Base-by-base conservation (phyloP, 805 yeast species). In the Monosporozyma siamensis region DNA sequence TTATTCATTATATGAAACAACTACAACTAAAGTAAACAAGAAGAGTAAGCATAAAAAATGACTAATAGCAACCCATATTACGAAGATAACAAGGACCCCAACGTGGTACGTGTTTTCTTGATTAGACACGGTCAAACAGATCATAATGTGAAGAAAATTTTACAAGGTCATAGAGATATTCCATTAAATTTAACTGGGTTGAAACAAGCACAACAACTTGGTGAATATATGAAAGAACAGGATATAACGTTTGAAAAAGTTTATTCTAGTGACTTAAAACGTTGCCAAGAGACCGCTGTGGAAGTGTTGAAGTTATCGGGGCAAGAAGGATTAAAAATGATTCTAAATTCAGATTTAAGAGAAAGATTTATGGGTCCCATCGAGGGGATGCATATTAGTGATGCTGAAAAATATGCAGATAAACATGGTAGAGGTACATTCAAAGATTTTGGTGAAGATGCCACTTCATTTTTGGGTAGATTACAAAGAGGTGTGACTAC, bases 121-220 rank as follows among this genome's bases (percentile, higher is more conserved):
- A 75, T 86, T 4, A 74, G 95, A 53, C 95, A 86, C 53, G 95
- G 95, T 1, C 92, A 82, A 58, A 86, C 95, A 0, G 78, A 78
- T 44, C 79, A 80, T 60, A 86, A 86, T 56, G 69, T 70, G 30
- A 56, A 71, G 41, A 80, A 77, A 61, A 80, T 82, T 39, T 61
- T 86, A 30, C 95, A 86, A 61, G 95, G 95, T 1, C 95, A 86
- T 55, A 53, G 53, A 36, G 81, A 86, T 55, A 75, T 78, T 4
- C 71, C 75, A 15, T 55, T 87, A 42, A 85, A 85, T 54, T 71
- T 63, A 0, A 68, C 66, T 3, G 95, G 95, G 0, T 43, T 55
- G 2, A 50, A 63, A 3, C 95, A 86, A 57, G 87, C 89, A 2
- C 51, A 51, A 23, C 54, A 64, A 38, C 69, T 80, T 14, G 92